Conservation (phyloP, 139 green algal genomes). For the Micromonas commoda region DNA sequence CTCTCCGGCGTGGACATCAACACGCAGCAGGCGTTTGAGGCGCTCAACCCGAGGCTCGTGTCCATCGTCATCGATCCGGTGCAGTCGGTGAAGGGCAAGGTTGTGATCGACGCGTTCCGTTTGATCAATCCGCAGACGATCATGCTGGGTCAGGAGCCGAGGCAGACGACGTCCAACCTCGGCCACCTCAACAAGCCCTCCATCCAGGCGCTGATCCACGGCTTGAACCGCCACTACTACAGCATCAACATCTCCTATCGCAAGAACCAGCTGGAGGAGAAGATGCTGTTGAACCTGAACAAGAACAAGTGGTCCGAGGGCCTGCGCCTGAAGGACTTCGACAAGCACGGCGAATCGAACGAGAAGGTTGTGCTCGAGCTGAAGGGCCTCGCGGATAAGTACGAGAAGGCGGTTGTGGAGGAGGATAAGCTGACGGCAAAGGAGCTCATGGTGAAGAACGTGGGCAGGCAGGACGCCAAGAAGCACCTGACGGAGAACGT, state of each 20-base stretch:
- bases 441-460: conserved; percentile 77
- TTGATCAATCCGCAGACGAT: conserved; percentile 97
- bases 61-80: conserved; percentile 97
- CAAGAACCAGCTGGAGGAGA: conserved; percentile 98
- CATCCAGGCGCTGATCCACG: conserved; percentile 96
- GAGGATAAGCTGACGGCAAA: conserved; percentile 76
- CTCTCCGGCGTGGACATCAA: conserved; percentile 99
- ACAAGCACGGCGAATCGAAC: conserved; percentile 60
- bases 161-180: conserved; percentile 96
- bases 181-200: conserved; percentile 96
- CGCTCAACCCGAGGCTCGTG: conserved; percentile 90
- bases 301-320: conserved; percentile 87
- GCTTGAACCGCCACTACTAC: conserved; percentile 99
- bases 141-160: conserved; percentile 97
- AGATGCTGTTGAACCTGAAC: conserved; percentile 96
- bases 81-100: conserved; percentile 93
- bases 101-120: conserved; percentile 93
- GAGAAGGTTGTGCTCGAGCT: conserved; percentile 73
- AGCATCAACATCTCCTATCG: conserved; percentile 97
- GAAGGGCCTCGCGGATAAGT: conserved; percentile 70
- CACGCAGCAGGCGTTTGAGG: conserved; percentile 98
- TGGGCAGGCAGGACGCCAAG: conserved; percentile 93
- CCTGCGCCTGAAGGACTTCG: conserved; percentile 68
- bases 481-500: conserved; percentile 81
- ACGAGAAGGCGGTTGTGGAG: conserved; percentile 81